Evolutionary conservation across 805 yeast species (phyloP), one percentile per base, ranked within the genome.

Genomic region (Schwanniomyces vanrijiae): DNA sequence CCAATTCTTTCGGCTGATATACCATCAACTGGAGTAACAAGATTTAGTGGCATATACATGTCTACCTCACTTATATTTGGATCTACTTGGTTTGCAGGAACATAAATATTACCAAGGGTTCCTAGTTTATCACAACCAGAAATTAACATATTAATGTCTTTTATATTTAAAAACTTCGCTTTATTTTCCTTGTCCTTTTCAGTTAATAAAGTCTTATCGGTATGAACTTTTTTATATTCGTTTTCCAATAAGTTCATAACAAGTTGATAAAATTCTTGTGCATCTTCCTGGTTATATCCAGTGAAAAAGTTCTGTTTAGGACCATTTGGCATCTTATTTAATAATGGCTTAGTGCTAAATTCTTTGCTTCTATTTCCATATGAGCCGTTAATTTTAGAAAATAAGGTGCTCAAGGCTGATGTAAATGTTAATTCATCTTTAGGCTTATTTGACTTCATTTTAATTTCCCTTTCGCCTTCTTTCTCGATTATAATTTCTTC

Each of bases 271-370:
- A 91, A 91, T 64, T 91, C 98, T 66, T 91, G 97, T 0, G 97
- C 97, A 69, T 91, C 98, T 64, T 91, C 97, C 68, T 91, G 98
- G 59, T 88, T 90, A 61, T 89, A 89, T 1, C 97, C 94, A 46
- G 82, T 66, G 55, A 90, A 82, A 49, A 90, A 78, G 60, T 84
- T 85, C 59, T 83, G 86, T 55, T 83, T 84, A 11, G 94, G 91
- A 0, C 89, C 87, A 58, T 86, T 85, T 4, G 86, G 78, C 89
- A 88, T 85, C 4, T 80, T 78, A 58, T 79, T 83, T 44, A 87
- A 63, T 39, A 88, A 65, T 13, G 75, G 73, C 46, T 73, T 78
- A 0, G 94, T 84, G 54, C 78, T 82, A 54, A 82, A 86, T 41
- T 80, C 81, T 49, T 81, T 85, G 1, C 83, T 77, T 48, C 71